Conservation (phyloP, 257 asterid genomes). For the Nicotiana knightiana region DNA sequence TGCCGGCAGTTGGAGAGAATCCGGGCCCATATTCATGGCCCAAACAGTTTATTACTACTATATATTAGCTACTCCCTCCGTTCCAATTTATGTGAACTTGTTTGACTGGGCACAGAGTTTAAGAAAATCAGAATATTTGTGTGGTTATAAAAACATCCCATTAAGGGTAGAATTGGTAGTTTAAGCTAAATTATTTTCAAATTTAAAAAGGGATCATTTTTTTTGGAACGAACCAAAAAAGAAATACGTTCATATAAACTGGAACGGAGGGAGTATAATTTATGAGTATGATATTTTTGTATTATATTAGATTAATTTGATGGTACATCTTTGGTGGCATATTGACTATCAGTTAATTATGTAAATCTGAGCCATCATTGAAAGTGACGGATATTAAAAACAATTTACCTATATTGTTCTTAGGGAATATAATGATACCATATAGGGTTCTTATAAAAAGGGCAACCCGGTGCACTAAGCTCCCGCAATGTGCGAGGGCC, state of each 20-base stretch:
- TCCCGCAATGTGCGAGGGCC: no score
- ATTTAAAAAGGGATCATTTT: no score
- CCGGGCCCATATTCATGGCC: slow-evolving; percentile 32
- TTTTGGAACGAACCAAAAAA: no score
- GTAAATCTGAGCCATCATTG: not conserved
- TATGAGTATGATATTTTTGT: not conserved
- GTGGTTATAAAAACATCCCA: no score
- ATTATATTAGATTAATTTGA: not conserved
- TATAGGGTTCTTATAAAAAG: not conserved
- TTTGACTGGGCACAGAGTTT: no score
- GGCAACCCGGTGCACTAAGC: no score
- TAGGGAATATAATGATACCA: not conserved
- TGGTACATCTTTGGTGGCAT: not conserved
- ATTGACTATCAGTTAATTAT: not conserved
- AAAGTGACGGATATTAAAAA: not conserved
- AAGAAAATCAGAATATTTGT: no score
- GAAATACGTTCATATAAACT: no score
- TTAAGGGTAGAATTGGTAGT: no score
- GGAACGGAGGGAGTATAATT: not conserved
- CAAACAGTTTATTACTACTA: not conserved
- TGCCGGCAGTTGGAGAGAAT: slow-evolving; percentile 47
- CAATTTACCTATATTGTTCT: not conserved
- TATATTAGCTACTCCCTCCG: not conserved
- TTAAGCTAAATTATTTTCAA: no score
- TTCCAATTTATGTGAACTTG: no score